phyloP scores from a whole-genome alignment of 257 asterid species.

The Ligustrum vulgare region DNA sequence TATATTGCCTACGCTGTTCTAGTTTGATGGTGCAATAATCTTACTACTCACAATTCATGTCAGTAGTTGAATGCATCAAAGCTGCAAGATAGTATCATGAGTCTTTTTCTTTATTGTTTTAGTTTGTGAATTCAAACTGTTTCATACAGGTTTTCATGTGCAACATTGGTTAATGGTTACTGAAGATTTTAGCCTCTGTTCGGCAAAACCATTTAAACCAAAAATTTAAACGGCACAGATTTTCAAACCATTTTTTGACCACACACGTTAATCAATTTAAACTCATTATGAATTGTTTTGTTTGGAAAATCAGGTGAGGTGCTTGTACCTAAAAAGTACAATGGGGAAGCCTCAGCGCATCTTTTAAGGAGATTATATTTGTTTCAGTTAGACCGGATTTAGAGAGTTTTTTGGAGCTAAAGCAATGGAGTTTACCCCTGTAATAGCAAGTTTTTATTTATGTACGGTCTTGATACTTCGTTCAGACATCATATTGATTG shows the following conservation, averaged over 20 bases:
- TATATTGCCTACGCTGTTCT: background rate
- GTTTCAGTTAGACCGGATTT: background rate
- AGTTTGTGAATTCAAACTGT: too few species aligned
- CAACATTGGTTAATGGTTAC: slow-evolving; percentile 1
- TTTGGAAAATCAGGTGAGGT: slow-evolving; percentile 42
- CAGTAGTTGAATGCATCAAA: too few species aligned
- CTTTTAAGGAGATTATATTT: slow-evolving; percentile 26
- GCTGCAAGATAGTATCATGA: background rate
- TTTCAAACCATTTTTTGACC: too few species aligned
- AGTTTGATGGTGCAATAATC: background rate
- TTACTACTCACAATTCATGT: too few species aligned
- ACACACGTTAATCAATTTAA: too few species aligned
- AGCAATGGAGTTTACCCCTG: slow-evolving; percentile 22
- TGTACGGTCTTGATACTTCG: slow-evolving; percentile 11
- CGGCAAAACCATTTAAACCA: too few species aligned
- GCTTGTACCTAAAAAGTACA: slow-evolving; percentile 56
- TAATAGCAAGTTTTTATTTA: slow-evolving; percentile 23
- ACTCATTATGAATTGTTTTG: too few species aligned
- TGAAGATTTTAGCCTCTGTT: too few species aligned
- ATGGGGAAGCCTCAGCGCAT: slow-evolving; percentile 57
- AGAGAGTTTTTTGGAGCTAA: slow-evolving; percentile 13
- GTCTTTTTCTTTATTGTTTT: too few species aligned
- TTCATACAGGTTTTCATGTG: background rate
- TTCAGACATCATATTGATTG: slow-evolving; percentile 8
- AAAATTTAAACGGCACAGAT: too few species aligned